Conservation (phyloP, 257 asterid genomes). For the Leptodermis oblonga region DNA sequence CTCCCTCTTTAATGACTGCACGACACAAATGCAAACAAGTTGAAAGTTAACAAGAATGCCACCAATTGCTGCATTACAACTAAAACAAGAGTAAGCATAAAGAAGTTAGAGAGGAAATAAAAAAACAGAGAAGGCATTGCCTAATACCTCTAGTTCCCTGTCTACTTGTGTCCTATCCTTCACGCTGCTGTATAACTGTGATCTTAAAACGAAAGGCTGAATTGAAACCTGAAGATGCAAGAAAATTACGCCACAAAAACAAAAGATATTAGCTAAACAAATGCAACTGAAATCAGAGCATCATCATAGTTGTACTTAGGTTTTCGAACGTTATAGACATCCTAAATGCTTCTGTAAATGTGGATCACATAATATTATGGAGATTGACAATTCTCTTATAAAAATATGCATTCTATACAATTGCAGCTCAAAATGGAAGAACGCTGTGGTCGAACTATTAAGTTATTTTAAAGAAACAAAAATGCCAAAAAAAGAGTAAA, state of each 20-base stretch:
- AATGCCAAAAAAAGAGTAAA: background rate
- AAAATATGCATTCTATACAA: background rate
- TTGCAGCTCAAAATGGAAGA: background rate
- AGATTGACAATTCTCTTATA: background rate
- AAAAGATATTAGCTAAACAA: slow-evolving; percentile 12
- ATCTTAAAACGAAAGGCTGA: slow-evolving; percentile 72
- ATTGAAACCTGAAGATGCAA: slow-evolving; percentile 54
- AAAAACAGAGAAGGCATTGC: background rate
- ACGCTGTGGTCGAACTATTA: background rate
- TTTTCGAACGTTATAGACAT: background rate
- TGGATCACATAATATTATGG: background rate
- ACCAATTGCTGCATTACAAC: background rate
- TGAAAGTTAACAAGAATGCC: background rate
- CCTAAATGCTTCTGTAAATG: too few relatives aligned
- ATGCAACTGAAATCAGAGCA: background rate
- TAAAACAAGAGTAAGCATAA: background rate
- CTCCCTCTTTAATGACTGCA: slow-evolving; percentile 79
- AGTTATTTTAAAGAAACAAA: background rate
- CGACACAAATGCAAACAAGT: slow-evolving; percentile 3
- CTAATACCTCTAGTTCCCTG: slow-evolving; percentile 85
- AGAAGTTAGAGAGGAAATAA: background rate
- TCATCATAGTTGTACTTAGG: background rate
- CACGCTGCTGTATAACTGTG: slow-evolving; percentile 92
- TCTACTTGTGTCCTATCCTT: slow-evolving; percentile 96
- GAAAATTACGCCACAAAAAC: slow-evolving; percentile 3